phyloP scores from a whole-genome alignment of 2,329 filamentous ascomycete genomes.

The Graphium sp. region DNA sequence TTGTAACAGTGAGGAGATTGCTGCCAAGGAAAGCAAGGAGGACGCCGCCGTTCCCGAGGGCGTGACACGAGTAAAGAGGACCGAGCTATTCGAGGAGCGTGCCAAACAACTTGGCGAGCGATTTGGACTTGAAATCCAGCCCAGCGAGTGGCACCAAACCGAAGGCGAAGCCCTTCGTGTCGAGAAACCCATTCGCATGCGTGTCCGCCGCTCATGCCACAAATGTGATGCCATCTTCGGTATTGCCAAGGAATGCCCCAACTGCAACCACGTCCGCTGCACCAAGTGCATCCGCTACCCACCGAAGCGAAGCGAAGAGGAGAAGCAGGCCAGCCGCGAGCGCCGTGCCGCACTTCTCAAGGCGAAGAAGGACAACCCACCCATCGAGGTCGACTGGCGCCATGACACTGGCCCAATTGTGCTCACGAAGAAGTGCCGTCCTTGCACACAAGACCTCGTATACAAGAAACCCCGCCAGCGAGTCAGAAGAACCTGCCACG shows the following conservation, averaged over 20 bases:
- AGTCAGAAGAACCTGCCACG: conserved; percentile 60
- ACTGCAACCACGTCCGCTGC: conserved; percentile 69
- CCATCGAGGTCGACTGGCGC: conserved; percentile 16
- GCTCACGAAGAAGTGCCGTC: conserved; percentile 47
- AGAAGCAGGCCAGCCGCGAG: conserved; percentile 33
- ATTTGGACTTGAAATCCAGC: conserved; percentile 37
- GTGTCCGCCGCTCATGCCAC: conserved; percentile 67
- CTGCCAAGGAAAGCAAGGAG: conserved; percentile 6
- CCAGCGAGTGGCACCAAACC: conserved; percentile 31
- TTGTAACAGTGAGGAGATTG: background rate
- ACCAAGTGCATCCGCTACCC: conserved; percentile 65
- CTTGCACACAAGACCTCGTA: conserved; percentile 53
- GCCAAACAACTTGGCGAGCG: conserved; percentile 36
- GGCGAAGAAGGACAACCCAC: conserved; percentile 38
- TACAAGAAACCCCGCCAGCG: conserved; percentile 57
- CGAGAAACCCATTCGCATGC: conserved; percentile 63
- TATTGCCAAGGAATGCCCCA: conserved; percentile 52
- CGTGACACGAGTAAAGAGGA: conserved; percentile 11
- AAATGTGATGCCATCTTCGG: conserved; percentile 62
- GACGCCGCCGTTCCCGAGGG: conserved; percentile 9
- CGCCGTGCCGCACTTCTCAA: conserved; percentile 30
- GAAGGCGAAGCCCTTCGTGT: conserved; percentile 44
- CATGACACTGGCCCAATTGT: conserved; percentile 29
- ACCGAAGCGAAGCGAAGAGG: conserved; percentile 40
- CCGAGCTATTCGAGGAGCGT: conserved; percentile 36